These are phyloP conservation scores for Ceratobasidium sp. DNA, from an alignment of 1,284 basidiomycete species.

Conservation along the genomic window DNA sequence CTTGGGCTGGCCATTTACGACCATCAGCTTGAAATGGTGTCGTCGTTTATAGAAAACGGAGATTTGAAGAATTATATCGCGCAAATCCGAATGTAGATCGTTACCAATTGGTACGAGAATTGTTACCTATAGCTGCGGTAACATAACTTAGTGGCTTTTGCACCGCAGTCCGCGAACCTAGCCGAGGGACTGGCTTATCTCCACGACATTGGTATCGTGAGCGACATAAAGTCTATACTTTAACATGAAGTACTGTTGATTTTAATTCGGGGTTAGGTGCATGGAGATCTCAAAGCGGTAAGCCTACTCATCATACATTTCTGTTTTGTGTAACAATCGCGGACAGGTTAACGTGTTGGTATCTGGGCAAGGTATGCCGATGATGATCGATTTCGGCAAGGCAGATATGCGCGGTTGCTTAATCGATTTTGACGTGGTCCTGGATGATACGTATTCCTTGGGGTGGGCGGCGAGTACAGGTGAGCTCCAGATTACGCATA, in stretches of 20 bases:
- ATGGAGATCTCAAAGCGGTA: too few relatives aligned
- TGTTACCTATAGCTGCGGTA: background rate
- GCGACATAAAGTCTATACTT: background rate
- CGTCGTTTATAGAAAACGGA: background rate
- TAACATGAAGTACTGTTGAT: background rate
- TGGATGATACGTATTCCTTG: background rate
- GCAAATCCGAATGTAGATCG: background rate
- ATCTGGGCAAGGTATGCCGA: background rate
- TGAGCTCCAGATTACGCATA: too few relatives aligned
- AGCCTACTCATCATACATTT: background rate
- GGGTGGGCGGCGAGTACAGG: background rate
- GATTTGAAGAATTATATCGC: background rate
- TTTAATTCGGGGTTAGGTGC: background rate
- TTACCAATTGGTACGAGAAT: background rate
- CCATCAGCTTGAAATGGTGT: background rate
- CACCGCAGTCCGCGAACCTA: background rate
- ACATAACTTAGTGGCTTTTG: background rate
- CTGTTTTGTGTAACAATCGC: background rate
- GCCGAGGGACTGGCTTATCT: background rate
- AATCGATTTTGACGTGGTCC: background rate
- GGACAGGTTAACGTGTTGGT: background rate
- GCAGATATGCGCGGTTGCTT: background rate
- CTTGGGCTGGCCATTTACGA: background rate
- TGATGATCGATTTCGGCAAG: conserved; percentile 10
- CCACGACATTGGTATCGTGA: background rate